phyloP scores from a whole-genome alignment of 108 stramenopile genomes.

The Nitzschia sp. region DNA sequence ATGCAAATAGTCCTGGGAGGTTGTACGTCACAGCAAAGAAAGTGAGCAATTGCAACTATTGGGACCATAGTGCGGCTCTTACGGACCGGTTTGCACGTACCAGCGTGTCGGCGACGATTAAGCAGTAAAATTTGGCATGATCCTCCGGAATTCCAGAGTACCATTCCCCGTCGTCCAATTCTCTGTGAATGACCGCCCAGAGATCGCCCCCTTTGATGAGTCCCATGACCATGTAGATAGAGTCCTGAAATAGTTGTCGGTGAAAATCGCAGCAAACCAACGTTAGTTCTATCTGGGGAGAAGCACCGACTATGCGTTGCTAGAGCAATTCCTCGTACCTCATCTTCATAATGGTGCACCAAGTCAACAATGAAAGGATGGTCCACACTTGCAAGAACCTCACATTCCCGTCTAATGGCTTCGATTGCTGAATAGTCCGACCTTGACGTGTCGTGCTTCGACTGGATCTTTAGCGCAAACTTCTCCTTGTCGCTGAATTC shows the following conservation, averaged over 20 bases:
- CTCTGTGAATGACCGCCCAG: constrained; percentile 64
- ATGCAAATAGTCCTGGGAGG: constrained; percentile 69
- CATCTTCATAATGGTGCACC: constrained; percentile 54
- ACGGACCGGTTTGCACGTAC: constrained; percentile 28
- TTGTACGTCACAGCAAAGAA: not conserved
- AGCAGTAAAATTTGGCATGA: constrained; percentile 8
- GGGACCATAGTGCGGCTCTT: not conserved
- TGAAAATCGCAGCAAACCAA: too few species aligned
- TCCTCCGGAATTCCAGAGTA: constrained; percentile 55
- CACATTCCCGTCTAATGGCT: constrained; percentile 70
- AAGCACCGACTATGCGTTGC: not conserved
- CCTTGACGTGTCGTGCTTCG: constrained; percentile 63
- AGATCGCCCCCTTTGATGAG: constrained; percentile 83
- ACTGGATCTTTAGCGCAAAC: constrained; percentile 87
- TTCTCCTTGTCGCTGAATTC: constrained; percentile 17
- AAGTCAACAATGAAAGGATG: constrained; percentile 93
- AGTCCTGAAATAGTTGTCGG: constrained; percentile 69
- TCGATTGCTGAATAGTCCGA: constrained; percentile 53
- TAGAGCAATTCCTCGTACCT: constrained; percentile 2
- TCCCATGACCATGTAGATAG: constrained; percentile 59
- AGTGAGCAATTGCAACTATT: not conserved
- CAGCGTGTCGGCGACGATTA: constrained; percentile 45
- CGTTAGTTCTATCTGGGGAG: not conserved
- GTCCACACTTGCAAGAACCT: constrained; percentile 76
- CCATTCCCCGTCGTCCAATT: constrained; percentile 40